Conservation (phyloP, 345 rosid species). For the Lagerstroemia speciosa region DNA sequence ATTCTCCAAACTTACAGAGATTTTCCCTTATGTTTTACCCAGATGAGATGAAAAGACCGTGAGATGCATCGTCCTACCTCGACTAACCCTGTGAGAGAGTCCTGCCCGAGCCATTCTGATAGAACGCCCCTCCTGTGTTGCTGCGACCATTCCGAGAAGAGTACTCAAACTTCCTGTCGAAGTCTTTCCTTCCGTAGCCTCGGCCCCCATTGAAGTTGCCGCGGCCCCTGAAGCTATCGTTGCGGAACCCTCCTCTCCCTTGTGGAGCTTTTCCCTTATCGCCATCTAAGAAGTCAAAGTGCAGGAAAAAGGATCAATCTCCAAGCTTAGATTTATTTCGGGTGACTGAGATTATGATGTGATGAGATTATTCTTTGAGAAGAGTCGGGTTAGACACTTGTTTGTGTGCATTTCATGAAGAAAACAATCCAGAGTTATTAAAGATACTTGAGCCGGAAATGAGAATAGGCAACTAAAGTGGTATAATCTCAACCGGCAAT, state of each 20-base stretch:
- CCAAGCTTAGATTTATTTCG: neutral
- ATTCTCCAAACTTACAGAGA: neutral
- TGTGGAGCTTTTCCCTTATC: slow-evolving; percentile 31
- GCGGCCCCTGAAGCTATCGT: slow-evolving; percentile 39
- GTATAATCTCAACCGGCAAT: neutral
- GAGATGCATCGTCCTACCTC: neutral
- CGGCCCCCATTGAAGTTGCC: slow-evolving; percentile 36
- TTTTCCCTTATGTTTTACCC: neutral
- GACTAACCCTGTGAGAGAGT: neutral
- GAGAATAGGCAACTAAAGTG: too few relatives aligned
- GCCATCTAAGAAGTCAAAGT: slow-evolving; percentile 30
- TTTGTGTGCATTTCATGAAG: too few relatives aligned
- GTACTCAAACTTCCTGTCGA: slow-evolving; percentile 4
- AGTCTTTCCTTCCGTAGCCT: slow-evolving; percentile 7
- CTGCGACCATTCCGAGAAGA: neutral
- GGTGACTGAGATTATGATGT: neutral
- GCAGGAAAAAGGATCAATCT: neutral
- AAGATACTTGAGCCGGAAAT: neutral
- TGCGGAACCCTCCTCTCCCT: slow-evolving; percentile 38
- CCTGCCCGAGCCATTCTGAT: slow-evolving; percentile 6
- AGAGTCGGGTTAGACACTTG: too few relatives aligned
- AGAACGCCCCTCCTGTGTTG: neutral
- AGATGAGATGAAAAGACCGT: neutral
- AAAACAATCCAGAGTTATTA: neutral
- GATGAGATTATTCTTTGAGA: too few relatives aligned